Evolutionary conservation across 192 early-diverging fungal genomes (phyloP), one percentile per base, ranked within the genome.

Genomic region (Fimicolochytrium jonesii): DNA sequence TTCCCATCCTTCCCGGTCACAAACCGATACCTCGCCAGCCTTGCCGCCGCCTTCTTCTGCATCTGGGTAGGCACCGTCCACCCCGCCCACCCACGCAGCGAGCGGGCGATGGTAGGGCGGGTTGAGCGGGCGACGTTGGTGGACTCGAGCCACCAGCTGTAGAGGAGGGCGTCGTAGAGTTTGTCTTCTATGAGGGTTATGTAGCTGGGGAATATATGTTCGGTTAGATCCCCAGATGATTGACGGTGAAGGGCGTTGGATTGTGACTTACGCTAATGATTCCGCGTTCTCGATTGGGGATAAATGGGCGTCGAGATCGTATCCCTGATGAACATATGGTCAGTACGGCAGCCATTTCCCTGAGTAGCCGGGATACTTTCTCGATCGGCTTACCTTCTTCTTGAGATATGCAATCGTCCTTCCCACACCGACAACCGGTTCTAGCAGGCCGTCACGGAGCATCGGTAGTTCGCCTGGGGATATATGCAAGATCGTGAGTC

Each of bases 121-220:
- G 88, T 90, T 13, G 72, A 73, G 17, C 88, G 80, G 25, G 74
- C 70, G 77, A 87, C 92, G 71, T 97, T 94, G 28, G 89, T 85
- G 4, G 80, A 66, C 43, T 93, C 92, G 6, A 90, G 65, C 55
- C 87, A 97, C 87, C 88, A 91, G 32, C 80, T 88, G 56, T 86
- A 93, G 23, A 94, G 69, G 56, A 92, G 64, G 6, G 87, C 77
- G 61, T 95, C 90, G 28, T 83, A 82, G 22, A 95, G 69, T 26
- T 79, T 84, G 30, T 90, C 85, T 61, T 92, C 88, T n/a, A 88
- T 76, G 45, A 93, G 65, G n/a, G 81, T 69, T 7, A 78, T 80
- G 62, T 82, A 90, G 43, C 86, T 87, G 23, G 39, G 34, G 26
- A 18, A 18, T n/a, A n/a, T 13, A 50, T 50, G 18, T 23, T n/a